Percentiles rank a stretch among this genome's conserved stretches.
Evolutionary conservation across 2,329 filamentous ascomycete species (phyloP).

Genomic region (Pezicula neosporulosa): DNA sequence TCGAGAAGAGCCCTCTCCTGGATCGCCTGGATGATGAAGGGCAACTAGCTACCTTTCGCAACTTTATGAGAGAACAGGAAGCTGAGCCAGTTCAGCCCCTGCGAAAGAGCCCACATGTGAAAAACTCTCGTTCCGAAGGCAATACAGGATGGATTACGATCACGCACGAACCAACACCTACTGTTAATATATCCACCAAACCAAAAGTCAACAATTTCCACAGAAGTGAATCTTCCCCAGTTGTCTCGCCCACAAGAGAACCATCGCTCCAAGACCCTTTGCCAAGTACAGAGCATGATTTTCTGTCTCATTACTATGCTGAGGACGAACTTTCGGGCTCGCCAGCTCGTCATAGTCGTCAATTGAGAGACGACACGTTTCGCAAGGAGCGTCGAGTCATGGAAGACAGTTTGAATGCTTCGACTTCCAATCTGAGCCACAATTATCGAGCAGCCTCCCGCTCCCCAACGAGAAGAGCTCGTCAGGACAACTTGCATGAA

Average conservation of each 20-base stretch:
- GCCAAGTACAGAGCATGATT: not conserved
- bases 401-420: no score
- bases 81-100: conserved; percentile 9
- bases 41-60: conserved; percentile 19
- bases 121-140: conserved; percentile 19
- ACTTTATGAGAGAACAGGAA: conserved; percentile 16
- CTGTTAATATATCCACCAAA: conserved; percentile 1
- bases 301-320: conserved; percentile 3
- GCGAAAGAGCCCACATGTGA: conserved; percentile 11
- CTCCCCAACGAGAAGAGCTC: not conserved
- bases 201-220: conserved; percentile 4
- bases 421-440: no score
- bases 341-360: conserved; percentile 4
- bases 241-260: not conserved
- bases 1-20: conserved; percentile 22
- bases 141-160: conserved; percentile 6
- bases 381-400: no score
- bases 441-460: not conserved
- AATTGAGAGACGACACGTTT: no score
- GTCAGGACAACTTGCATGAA: not conserved
- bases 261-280: not conserved
- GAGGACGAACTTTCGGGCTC: conserved; percentile 1
- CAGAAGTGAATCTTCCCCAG: conserved; percentile 20
- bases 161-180: conserved; percentile 1
- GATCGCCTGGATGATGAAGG: conserved; percentile 1